A percentile compares a stretch with the other conserved stretches of the same genome.
Conservation (phyloP, 805 yeast genomes). For the Pichia ethanolica region DNA sequence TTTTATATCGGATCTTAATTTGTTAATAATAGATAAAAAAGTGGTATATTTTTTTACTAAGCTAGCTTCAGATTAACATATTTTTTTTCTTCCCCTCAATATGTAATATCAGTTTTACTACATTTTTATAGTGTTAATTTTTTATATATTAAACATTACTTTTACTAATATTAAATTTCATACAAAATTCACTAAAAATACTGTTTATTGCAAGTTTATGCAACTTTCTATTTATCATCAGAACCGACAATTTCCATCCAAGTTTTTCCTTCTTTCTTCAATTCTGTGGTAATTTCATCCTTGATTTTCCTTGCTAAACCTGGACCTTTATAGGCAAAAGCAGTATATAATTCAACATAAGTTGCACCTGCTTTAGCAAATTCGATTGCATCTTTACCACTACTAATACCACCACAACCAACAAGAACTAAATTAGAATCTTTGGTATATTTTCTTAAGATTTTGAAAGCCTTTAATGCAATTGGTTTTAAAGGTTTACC, state of each 20-base stretch:
- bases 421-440: slow-evolving; percentile 66
- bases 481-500: slow-evolving; percentile 87
- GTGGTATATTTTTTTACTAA: too few species aligned
- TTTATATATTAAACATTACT: too few species aligned
- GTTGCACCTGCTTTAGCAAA: slow-evolving; percentile 92
- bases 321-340: slow-evolving; percentile 90
- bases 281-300: slow-evolving; percentile 49
- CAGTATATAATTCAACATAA: slow-evolving; percentile 80
- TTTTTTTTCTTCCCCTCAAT: not conserved
- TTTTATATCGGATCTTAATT: not conserved
- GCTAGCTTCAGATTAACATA: not conserved
- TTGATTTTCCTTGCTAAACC: slow-evolving; percentile 62
- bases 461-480: slow-evolving; percentile 61
- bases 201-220: too few species aligned
- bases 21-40: too few species aligned
- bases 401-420: slow-evolving; percentile 93
- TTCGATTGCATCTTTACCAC: slow-evolving; percentile 83
- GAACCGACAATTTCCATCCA: slow-evolving; percentile 77
- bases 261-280: slow-evolving; percentile 66
- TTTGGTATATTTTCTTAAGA: slow-evolving; percentile 70
- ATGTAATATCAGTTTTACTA: too few species aligned
- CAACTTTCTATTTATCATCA: slow-evolving; percentile 34
- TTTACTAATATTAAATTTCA: too few species aligned
- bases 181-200: too few species aligned
- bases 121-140: too few species aligned